Evolutionary conservation across 2,329 filamentous ascomycete genomes (phyloP).

Genomic region (Aspergillus tubingensis): DNA sequence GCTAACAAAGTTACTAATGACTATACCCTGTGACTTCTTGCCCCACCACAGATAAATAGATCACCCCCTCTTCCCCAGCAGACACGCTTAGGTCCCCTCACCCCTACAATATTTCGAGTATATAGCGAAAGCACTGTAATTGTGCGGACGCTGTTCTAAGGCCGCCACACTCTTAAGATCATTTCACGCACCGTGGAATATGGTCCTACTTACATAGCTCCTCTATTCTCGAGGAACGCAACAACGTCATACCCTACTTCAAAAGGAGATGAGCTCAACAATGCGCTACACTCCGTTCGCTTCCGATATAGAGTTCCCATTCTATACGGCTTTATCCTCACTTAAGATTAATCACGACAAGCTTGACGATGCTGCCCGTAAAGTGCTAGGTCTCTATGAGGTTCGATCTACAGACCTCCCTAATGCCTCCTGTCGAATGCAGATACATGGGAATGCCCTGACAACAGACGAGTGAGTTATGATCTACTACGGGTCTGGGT

Average conservation of each 20-base stretch:
- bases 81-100: neutral
- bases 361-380: conserved; percentile 88
- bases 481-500: neutral
- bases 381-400: conserved; percentile 86
- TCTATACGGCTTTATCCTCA: conserved; percentile 88
- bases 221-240: neutral
- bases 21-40: neutral
- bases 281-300: conserved; percentile 85
- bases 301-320: conserved; percentile 92
- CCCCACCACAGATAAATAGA: neutral
- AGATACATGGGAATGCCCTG: conserved; percentile 83
- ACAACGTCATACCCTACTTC: neutral
- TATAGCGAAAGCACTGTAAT: neutral
- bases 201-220: neutral
- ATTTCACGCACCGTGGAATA: neutral
- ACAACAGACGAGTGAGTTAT: conserved; percentile 74
- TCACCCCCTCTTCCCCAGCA: neutral
- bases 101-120: neutral
- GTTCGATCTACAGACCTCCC: conserved; percentile 70
- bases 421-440: conserved; percentile 80
- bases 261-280: neutral
- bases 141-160: neutral
- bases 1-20: neutral
- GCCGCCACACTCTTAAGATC: too few relatives aligned
- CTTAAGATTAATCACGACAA: conserved; percentile 97